A percentile compares a stretch with the other conserved stretches of the same genome.
Evolutionary conservation across 495 filamentous ascomycete species (phyloP).

Genomic region (Aspergillus cavernicola): DNA sequence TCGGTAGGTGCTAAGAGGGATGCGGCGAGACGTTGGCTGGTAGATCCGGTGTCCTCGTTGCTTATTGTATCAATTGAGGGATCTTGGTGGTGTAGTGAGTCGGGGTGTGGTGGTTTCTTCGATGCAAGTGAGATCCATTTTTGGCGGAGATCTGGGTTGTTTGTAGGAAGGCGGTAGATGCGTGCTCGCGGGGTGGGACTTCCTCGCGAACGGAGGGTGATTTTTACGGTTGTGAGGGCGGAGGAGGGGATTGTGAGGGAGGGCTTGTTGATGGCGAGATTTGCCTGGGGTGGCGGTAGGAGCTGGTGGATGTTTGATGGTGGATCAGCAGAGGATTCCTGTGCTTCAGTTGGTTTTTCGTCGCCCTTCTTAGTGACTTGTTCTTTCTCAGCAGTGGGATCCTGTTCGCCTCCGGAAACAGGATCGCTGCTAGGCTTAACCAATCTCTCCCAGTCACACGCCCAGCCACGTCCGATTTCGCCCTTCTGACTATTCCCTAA

Average conservation of each 20-base stretch:
- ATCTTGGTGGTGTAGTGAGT: slow-evolving; percentile 16
- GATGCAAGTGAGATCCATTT: slow-evolving; percentile 50
- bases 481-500: slow-evolving; percentile 72
- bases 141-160: slow-evolving; percentile 40
- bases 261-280: slow-evolving; percentile 12
- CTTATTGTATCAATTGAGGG: slow-evolving; percentile 3
- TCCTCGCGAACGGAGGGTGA: slow-evolving; percentile 58
- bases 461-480: slow-evolving; percentile 79
- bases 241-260: slow-evolving; percentile 16
- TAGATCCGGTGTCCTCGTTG: slow-evolving; percentile 27
- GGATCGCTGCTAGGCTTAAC: slow-evolving; percentile 25
- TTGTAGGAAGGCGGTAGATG: slow-evolving; percentile 65
- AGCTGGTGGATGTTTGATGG: slow-evolving; percentile 32
- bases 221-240: slow-evolving; percentile 53
- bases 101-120: slow-evolving; percentile 9
- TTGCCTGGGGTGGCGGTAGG: slow-evolving; percentile 9
- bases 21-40: slow-evolving; percentile 49
- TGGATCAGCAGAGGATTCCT: slow-evolving; percentile 8
- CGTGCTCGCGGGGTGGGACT: slow-evolving; percentile 59
- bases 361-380: not conserved
- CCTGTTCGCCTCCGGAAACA: slow-evolving; percentile 9
- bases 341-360: not conserved
- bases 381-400: slow-evolving; percentile 7
- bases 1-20: slow-evolving; percentile 41
- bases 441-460: slow-evolving; percentile 81